phyloP scores from a whole-genome alignment of 1,139 yeast genomes.

The Tardiomyces digboiensis region DNA sequence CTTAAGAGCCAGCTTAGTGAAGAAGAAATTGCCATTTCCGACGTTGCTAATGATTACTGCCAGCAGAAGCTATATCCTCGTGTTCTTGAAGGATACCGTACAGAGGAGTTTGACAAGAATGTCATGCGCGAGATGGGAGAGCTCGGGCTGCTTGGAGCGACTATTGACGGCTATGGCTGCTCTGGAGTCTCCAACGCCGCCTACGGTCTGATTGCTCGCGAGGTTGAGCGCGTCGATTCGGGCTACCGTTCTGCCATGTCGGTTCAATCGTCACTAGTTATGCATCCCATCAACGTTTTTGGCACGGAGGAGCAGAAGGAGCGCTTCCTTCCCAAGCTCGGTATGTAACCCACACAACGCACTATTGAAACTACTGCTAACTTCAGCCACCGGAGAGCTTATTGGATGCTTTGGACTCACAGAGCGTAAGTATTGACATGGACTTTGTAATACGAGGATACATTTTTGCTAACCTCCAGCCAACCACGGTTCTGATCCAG shows the following conservation, averaged over 20 bases:
- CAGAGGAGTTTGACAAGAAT: constrained; percentile 29
- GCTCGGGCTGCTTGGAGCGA: constrained; percentile 33
- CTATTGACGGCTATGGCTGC: constrained; percentile 35
- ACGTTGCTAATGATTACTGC: constrained; percentile 32
- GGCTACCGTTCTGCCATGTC: constrained; percentile 37
- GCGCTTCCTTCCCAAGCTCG: constrained; percentile 31
- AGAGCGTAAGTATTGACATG: constrained; percentile 18
- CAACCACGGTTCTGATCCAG: constrained; percentile 38
- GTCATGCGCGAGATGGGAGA: constrained; percentile 34
- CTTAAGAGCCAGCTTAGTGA: constrained; percentile 30
- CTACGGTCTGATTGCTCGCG: constrained; percentile 35
- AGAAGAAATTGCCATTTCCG: constrained; percentile 32
- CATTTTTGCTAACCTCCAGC: constrained; percentile 9
- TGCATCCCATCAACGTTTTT: constrained; percentile 34
- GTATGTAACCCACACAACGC: too few species aligned
- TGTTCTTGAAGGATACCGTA: constrained; percentile 32
- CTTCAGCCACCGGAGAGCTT: constrained; percentile 29
- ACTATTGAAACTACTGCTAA: background rate
- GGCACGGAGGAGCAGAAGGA: constrained; percentile 35
- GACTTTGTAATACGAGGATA: background rate
- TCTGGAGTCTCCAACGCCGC: constrained; percentile 34
- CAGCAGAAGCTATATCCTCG: constrained; percentile 31
- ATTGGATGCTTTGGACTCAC: constrained; percentile 37
- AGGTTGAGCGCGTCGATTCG: constrained; percentile 36
- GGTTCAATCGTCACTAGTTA: constrained; percentile 37